These are phyloP conservation scores for Ophiostoma australiae DNA, from an alignment of 2,329 filamentous ascomycete species.

Conservation along the genomic window DNA sequence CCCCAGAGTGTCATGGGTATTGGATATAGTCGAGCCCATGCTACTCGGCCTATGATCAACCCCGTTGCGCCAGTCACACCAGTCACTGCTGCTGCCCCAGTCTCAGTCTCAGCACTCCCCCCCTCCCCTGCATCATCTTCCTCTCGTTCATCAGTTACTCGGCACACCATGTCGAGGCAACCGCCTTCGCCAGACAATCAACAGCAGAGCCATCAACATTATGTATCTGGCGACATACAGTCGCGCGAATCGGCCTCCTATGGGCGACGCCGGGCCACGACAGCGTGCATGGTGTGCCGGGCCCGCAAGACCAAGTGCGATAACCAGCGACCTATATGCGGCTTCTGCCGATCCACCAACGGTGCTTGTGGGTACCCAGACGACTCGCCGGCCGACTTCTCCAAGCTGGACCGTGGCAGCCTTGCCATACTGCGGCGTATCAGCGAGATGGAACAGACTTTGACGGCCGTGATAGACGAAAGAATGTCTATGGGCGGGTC, in stretches of 20 bases:
- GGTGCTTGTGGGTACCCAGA: constrained; percentile 7
- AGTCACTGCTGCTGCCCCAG: not conserved
- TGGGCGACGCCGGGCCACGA: constrained; percentile 5
- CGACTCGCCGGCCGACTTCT: not conserved
- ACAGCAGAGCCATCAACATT: not conserved
- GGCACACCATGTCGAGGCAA: not conserved
- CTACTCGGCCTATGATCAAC: not conserved
- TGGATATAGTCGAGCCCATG: not conserved
- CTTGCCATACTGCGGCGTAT: constrained; percentile 6
- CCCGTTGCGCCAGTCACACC: not conserved
- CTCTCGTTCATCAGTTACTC: not conserved
- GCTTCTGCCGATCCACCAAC: constrained; percentile 9
- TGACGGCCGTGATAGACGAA: not conserved
- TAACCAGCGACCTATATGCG: constrained; percentile 7
- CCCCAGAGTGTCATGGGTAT: constrained; percentile 11
- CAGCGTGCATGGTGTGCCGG: constrained; percentile 6
- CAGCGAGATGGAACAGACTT: not conserved
- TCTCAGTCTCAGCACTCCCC: not conserved
- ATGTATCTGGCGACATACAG: not conserved
- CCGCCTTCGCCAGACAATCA: not conserved
- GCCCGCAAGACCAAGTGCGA: constrained; percentile 12
- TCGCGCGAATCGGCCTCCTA: constrained; percentile 2
- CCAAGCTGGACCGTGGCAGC: constrained; percentile 5
- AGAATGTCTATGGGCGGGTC: not conserved
- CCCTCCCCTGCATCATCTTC: not conserved